Conservation (phyloP, 2,329 filamentous ascomycete species). For the Metarhizium sp. region DNA sequence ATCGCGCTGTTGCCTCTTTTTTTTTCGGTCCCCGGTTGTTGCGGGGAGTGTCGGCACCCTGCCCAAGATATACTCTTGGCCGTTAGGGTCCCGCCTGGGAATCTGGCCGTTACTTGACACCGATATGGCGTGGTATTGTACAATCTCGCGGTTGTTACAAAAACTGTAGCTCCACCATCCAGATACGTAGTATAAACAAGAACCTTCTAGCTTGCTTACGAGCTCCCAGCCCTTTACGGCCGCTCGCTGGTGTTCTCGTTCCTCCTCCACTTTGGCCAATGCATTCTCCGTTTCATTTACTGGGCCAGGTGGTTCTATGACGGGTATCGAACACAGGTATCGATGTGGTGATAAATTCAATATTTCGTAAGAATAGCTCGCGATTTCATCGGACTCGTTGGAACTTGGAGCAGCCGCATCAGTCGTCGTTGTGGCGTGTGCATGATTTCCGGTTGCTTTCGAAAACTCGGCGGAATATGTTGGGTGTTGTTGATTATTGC, state of each 20-base stretch:
- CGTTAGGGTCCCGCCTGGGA: slow-evolving; percentile 67
- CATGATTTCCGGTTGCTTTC: slow-evolving; percentile 27
- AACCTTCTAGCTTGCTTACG: slow-evolving; percentile 66
- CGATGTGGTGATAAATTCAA: slow-evolving; percentile 60
- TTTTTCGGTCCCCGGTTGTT: slow-evolving; percentile 10
- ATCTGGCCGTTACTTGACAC: slow-evolving; percentile 57
- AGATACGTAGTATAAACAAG: slow-evolving; percentile 71
- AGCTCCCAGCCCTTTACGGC: slow-evolving; percentile 73
- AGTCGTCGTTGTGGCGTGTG: not conserved
- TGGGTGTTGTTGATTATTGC: slow-evolving; percentile 19
- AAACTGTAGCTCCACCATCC: slow-evolving; percentile 98
- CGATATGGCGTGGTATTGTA: slow-evolving; percentile 81
- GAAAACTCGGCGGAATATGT: slow-evolving; percentile 31
- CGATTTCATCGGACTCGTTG: slow-evolving; percentile 21
- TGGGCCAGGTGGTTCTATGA: slow-evolving; percentile 46
- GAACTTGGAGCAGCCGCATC: slow-evolving; percentile 12
- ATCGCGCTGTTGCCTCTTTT: slow-evolving; percentile 10
- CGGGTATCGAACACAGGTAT: slow-evolving; percentile 79
- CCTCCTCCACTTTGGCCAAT: slow-evolving; percentile 62
- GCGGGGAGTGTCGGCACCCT: slow-evolving; percentile 29
- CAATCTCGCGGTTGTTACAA: slow-evolving; percentile 79
- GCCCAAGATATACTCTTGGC: slow-evolving; percentile 70
- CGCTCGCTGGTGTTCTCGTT: slow-evolving; percentile 69
- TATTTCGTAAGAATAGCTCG: slow-evolving; percentile 50
- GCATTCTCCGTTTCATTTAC: slow-evolving; percentile 59